These are phyloP conservation scores for Borealophlyctis nickersoniae DNA, from an alignment of 192 early-diverging fungal genomes.

Conservation along the genomic window DNA sequence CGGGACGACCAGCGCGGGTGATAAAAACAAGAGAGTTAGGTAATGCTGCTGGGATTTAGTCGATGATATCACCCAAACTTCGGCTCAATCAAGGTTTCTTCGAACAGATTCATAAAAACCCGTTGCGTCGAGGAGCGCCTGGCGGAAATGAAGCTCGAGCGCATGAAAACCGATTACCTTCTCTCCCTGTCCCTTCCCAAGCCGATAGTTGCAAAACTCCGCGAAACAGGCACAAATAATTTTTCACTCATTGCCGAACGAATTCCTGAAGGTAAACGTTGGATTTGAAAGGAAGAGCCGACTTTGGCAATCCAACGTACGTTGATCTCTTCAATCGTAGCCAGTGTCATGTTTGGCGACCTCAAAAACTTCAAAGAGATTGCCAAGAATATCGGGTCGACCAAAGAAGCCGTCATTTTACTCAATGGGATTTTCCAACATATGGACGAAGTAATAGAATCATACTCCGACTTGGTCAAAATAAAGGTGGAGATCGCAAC, in stretches of 20 bases:
- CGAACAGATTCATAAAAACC: constrained; percentile 33
- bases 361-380: constrained; percentile 50
- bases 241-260: constrained; percentile 48
- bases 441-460: constrained; percentile 37
- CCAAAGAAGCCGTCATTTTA: constrained; percentile 31
- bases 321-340: constrained; percentile 18
- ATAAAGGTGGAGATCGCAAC: constrained; percentile 39
- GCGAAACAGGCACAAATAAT: constrained; percentile 38
- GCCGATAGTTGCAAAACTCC: constrained; percentile 39
- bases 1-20: constrained; percentile 15
- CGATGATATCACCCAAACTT: no score
- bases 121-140: constrained; percentile 38
- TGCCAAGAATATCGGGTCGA: constrained; percentile 32
- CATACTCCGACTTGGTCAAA: constrained; percentile 31
- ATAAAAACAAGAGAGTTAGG: constrained; percentile 7
- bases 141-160: constrained; percentile 32
- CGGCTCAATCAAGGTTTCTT: neutral
- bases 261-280: constrained; percentile 20
- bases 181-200: constrained; percentile 42
- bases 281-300: neutral
- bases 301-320: neutral
- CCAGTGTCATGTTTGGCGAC: constrained; percentile 49
- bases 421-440: constrained; percentile 45
- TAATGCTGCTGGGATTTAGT: no score
- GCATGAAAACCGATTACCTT: constrained; percentile 45